phyloP scores from a whole-genome alignment of 495 filamentous ascomycete species.

The Xylaria cubensis region DNA sequence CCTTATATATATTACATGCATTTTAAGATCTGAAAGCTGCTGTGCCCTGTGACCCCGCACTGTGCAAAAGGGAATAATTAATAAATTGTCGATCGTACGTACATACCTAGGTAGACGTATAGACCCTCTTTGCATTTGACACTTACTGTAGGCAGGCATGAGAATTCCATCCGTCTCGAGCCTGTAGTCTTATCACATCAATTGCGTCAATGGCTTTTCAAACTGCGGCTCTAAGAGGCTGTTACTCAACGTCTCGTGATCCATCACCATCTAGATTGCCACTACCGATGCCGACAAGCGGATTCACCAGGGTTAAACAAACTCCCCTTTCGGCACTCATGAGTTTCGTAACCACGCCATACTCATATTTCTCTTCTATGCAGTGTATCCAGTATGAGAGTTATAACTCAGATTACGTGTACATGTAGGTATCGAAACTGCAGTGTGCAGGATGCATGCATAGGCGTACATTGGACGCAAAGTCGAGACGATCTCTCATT shows the following conservation, averaged over 20 bases:
- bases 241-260: slow-evolving; percentile 11
- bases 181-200: slow-evolving; percentile 5
- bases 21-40: neutral
- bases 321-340: slow-evolving; percentile 10
- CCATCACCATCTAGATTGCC: slow-evolving; percentile 11
- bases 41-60: neutral
- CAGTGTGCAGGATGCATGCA: slow-evolving; percentile 12
- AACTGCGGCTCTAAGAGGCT: slow-evolving; percentile 10
- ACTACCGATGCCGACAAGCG: slow-evolving; percentile 2
- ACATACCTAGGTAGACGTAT: too few relatives aligned
- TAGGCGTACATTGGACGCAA: slow-evolving; percentile 5
- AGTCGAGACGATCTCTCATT: slow-evolving; percentile 12
- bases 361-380: neutral
- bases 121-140: neutral
- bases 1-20: neutral
- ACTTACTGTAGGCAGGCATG: neutral
- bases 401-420: slow-evolving; percentile 1
- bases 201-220: neutral
- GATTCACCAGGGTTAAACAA: slow-evolving; percentile 1
- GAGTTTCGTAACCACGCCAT: neutral
- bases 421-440: neutral
- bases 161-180: neutral
- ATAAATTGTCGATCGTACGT: neutral
- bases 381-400: neutral
- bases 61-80: neutral